Base-by-base conservation (phyloP, 2,329 filamentous ascomycete species). In the Diplodia corticola region DNA sequence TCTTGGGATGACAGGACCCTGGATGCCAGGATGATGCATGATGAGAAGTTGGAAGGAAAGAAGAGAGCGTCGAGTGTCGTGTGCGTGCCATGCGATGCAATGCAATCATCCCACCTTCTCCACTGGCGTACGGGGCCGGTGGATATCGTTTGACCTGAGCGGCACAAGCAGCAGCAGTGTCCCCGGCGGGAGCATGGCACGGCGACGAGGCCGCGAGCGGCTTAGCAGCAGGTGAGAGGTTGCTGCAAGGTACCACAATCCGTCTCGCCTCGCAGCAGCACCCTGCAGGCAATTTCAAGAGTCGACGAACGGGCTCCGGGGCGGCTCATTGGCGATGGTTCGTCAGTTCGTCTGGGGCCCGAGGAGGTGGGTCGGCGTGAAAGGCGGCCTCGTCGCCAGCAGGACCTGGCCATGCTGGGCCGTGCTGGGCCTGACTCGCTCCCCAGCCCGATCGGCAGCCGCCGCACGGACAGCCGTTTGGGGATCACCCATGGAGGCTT, bases 371-470 rank as follows among this genome's bases (percentile, higher is more conserved):
- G 24, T 26, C 15, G 51, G 28, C 30, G 51, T 5, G 28, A 28
- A 35, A 22, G 51, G 51, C 51, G 51, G 51, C 12, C 51, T 20
- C 7, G 10, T n/a, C n/a, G n/a, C n/a, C n/a, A n/a, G n/a, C n/a
- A n/a, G n/a, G n/a, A n/a, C n/a, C n/a, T n/a, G n/a, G n/a, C n/a
- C n/a, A n/a, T n/a, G n/a, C n/a, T n/a, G n/a, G n/a, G n/a, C n/a
- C n/a, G n/a, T n/a, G n/a, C n/a, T n/a, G n/a, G n/a, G 28, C 17
- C 22, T 60, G 55, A 60, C 55, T 60, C 55, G 55, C 17, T 37
- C 49, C 35, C 40, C 15, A n/a, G 40, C 3, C 40, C 3, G 53
- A 40, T 44, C 33, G 28, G 24, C 55, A 28, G 37, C 35, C 33
- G 22, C 26, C 30, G 53, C 53, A 57, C 53, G 53, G 53, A 40